Percentiles rank a stretch among this genome's conserved stretches.
phyloP scores from a whole-genome alignment of 2,329 filamentous ascomycete species.

The Fusarium sulawesiense region DNA sequence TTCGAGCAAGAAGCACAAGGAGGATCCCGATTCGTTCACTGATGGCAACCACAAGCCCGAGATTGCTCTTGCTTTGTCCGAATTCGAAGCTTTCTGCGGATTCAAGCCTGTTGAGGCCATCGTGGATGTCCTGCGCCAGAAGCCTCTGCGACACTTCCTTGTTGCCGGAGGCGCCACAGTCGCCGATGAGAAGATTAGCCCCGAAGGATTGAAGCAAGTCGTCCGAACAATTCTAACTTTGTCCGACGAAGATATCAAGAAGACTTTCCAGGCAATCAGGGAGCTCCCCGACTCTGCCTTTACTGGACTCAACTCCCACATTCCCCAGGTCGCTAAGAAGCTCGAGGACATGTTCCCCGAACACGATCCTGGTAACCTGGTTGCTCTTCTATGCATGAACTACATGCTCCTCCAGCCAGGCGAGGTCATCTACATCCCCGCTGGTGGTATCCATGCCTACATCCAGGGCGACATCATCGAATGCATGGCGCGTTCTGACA shows the following conservation, averaged over 20 bases:
- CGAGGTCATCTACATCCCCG: constrained; percentile 76
- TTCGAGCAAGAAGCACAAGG: constrained; percentile 70
- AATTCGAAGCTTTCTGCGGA: constrained; percentile 81
- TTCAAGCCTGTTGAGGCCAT: constrained; percentile 76
- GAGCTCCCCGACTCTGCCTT: constrained; percentile 60
- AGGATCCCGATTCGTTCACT: constrained; percentile 73
- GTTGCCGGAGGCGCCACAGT: constrained; percentile 31
- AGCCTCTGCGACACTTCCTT: constrained; percentile 40
- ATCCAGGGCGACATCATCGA: constrained; percentile 79
- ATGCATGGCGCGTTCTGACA: constrained; percentile 81
- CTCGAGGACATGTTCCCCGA: constrained; percentile 73
- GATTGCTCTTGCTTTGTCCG: constrained; percentile 76
- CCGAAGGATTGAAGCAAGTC: constrained; percentile 62
- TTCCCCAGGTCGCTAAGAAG: constrained; percentile 72
- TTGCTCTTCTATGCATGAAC: constrained; percentile 80
- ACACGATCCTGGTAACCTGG: constrained; percentile 73
- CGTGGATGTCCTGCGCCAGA: constrained; percentile 66
- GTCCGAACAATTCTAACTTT: constrained; percentile 65
- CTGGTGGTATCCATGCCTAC: constrained; percentile 80
- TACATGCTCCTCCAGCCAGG: constrained; percentile 73
- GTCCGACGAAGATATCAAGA: constrained; percentile 55
- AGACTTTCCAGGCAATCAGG: constrained; percentile 34
- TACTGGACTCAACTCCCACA: constrained; percentile 63
- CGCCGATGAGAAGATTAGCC: constrained; percentile 55
- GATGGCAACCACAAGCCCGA: constrained; percentile 85